Conservation (phyloP, 306 rosid species). For the Abrus pulchellus region DNA sequence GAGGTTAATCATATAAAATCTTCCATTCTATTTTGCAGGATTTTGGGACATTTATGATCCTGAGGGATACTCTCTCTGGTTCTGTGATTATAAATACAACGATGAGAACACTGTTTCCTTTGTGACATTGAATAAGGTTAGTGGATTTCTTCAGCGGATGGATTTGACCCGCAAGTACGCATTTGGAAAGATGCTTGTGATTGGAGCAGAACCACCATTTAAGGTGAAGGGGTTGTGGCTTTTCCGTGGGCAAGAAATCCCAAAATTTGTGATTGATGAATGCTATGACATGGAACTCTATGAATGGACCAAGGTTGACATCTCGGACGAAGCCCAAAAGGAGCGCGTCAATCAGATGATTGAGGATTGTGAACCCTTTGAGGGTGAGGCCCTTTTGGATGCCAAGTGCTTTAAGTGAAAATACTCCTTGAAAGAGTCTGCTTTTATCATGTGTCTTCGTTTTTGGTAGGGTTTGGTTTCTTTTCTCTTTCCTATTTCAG, state of each 20-base stretch:
- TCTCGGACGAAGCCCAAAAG: slow-evolving; percentile 71
- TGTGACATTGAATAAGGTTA: slow-evolving; percentile 77
- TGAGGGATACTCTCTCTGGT: slow-evolving; percentile 88
- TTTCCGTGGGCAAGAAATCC: slow-evolving; percentile 86
- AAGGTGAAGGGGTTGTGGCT: slow-evolving; percentile 94
- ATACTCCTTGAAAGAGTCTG: background rate
- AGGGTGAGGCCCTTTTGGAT: slow-evolving; percentile 78
- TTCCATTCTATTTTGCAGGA: slow-evolving; percentile 54
- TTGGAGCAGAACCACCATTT: slow-evolving; percentile 76
- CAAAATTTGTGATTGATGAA: slow-evolving; percentile 70
- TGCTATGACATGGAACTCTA: slow-evolving; percentile 90
- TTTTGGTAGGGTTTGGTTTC: slow-evolving; percentile 39
- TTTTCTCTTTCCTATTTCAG: background rate
- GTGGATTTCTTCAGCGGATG: slow-evolving; percentile 86
- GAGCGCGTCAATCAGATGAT: slow-evolving; percentile 83
- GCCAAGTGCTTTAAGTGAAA: slow-evolving; percentile 84
- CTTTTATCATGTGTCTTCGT: slow-evolving; percentile 38
- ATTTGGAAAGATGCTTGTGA: slow-evolving; percentile 86
- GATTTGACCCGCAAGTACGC: slow-evolving; percentile 85
- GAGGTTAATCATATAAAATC: background rate
- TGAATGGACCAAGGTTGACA: slow-evolving; percentile 79
- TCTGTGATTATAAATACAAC: slow-evolving; percentile 84
- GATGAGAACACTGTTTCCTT: slow-evolving; percentile 81
- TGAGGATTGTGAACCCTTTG: slow-evolving; percentile 78
- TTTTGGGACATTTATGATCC: slow-evolving; percentile 95